Percentiles rank a stretch among this genome's conserved stretches.
phyloP scores from a whole-genome alignment of 331 rosid genomes.

The Quercus phellos region DNA sequence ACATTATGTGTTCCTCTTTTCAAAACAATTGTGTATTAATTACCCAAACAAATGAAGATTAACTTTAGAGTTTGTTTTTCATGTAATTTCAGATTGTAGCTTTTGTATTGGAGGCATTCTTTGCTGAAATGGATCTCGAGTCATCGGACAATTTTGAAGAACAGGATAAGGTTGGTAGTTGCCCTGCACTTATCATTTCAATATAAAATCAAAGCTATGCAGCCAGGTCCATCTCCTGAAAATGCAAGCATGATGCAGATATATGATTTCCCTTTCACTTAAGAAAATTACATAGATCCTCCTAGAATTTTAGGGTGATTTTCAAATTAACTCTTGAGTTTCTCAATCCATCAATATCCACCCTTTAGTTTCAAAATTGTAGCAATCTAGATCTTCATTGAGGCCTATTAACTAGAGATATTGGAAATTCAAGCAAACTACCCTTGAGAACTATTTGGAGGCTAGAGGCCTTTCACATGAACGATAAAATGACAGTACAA shows the following conservation, averaged over 20 bases:
- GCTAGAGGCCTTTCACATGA: too few relatives aligned
- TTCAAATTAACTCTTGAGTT: too few relatives aligned
- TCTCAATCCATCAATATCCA: too few relatives aligned
- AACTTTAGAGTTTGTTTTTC: neutral
- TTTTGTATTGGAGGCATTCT: conserved; percentile 99
- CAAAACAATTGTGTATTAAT: neutral
- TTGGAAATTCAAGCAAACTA: too few relatives aligned
- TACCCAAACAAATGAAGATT: neutral
- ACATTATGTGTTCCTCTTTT: too few relatives aligned
- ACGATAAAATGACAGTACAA: too few relatives aligned
- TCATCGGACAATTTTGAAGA: conserved; percentile 42
- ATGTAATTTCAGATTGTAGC: conserved; percentile 67
- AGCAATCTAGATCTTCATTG: too few relatives aligned
- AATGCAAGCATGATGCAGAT: neutral
- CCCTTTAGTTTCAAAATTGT: too few relatives aligned
- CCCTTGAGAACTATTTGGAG: too few relatives aligned
- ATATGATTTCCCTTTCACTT: neutral
- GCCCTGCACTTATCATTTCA: conserved; percentile 15
- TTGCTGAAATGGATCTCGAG: conserved; percentile 93
- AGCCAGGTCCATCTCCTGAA: neutral
- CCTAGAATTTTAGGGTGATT: too few relatives aligned
- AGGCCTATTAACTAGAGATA: too few relatives aligned
- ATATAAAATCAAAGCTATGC: neutral
- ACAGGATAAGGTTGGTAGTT: conserved; percentile 53
- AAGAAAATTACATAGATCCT: too few relatives aligned